These are phyloP conservation scores for Russula olivacea DNA, from an alignment of 768 basidiomycete species.

Conservation along the genomic window DNA sequence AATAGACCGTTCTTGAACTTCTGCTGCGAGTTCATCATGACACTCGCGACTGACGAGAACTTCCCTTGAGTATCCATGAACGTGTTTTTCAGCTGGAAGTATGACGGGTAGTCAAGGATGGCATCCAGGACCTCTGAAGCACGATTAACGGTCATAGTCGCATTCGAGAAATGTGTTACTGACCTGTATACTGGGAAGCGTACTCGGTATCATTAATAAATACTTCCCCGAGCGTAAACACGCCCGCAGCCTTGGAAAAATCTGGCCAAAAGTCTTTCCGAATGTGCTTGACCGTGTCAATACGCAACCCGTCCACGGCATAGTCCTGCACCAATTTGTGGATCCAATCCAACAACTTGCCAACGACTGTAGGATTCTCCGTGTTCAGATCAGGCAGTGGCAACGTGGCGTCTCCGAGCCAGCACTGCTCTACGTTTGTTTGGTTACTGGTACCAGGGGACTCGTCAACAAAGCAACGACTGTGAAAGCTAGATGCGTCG, in stretches of 20 bases:
- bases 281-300: conserved; percentile 57
- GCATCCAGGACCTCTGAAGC: conserved; percentile 38
- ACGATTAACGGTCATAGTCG: not conserved
- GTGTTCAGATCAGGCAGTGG: conserved; percentile 58
- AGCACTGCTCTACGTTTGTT: conserved; percentile 50
- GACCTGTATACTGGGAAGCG: conserved; percentile 39
- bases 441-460: conserved; percentile 35
- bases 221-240: conserved; percentile 55
- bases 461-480: conserved; percentile 38
- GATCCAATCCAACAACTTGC: conserved; percentile 45
- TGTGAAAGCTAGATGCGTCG: conserved; percentile 36
- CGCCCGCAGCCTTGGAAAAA: conserved; percentile 43
- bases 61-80: conserved; percentile 36
- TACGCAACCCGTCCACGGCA: conserved; percentile 47
- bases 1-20: conserved; percentile 39
- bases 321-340: conserved; percentile 42
- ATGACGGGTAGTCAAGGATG: conserved; percentile 47
- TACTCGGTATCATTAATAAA: conserved; percentile 39
- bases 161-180: conserved; percentile 18
- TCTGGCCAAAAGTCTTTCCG: conserved; percentile 49
- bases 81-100: conserved; percentile 39
- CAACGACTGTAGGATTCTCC: conserved; percentile 41
- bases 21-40: conserved; percentile 32
- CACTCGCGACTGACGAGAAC: conserved; percentile 31
- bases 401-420: conserved; percentile 50